Base-by-base conservation (phyloP, 139 green algal genomes). In the Closterium sp. region DNA sequence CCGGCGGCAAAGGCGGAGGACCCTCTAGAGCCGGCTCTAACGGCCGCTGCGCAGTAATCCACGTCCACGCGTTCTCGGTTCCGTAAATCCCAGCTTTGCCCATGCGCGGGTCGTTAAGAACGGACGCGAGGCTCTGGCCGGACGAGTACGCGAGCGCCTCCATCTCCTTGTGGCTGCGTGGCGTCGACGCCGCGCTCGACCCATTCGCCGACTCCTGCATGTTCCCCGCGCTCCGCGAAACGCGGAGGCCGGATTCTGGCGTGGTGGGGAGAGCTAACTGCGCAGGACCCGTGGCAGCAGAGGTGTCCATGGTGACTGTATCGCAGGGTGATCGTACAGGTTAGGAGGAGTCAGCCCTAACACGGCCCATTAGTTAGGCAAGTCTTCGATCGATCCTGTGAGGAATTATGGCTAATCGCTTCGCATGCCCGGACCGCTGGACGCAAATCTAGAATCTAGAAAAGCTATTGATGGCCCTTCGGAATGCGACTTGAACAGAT, bases 81-180 rank as follows among this genome's bases (percentile, higher is more conserved):
- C 55, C 64, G 25, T 93, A 87, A 16, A 92, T 93, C 12, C 87
- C 90, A 6, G 33, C 32, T 16, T 92, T 93, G 0, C 91, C 88
- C 28, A 55, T 7, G 10, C 88, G 34, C 86, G 91, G 88, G 69
- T 94, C 90, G 87, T 92, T 93, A 21, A 94, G 66, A 36, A 94
- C 91, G 19, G 91, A 90, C 2, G 91, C 55, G 8, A 94, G 84
- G 31, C 83, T 90, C 84, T 94, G 91, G 35, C 91, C 91, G 25
- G 91, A 36, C 0, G 30, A 25, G 34, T 92, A 93, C 38, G 64
- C 33, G 55, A 76, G 55, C 0, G 55, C 55, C 1, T 76, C 55
- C 55, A 76, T 76, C 16, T 76, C 55, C 16, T 76, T 76, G 55
- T 76, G 55, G 16, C 55, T 76, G 12, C 55, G 55, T 19, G 55